Evolutionary conservation across 192 early-diverging fungal genomes (phyloP).

Genomic region (Chytriomyces hyalinus): DNA sequence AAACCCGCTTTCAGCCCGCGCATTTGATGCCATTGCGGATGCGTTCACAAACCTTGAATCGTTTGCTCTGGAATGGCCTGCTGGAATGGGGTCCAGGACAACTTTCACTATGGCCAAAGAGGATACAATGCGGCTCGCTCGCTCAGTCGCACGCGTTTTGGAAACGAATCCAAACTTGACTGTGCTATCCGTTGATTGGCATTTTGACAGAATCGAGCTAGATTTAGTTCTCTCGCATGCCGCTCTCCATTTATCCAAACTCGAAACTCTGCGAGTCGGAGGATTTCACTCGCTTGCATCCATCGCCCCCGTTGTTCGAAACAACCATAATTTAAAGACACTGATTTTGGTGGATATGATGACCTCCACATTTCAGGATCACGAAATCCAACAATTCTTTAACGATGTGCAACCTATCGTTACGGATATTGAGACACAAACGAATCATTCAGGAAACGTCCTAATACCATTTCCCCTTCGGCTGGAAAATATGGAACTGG

Average conservation of each 20-base stretch:
- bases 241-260: neutral
- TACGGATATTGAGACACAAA: neutral
- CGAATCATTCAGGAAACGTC: too few relatives aligned
- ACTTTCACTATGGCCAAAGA: neutral
- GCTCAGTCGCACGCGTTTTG: constrained; percentile 3
- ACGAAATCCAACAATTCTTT: constrained; percentile 9
- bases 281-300: constrained; percentile 5
- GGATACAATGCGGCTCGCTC: neutral
- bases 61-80: constrained; percentile 34
- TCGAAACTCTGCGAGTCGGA: constrained; percentile 25
- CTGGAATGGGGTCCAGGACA: neutral
- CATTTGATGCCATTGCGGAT: constrained; percentile 16
- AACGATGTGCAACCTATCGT: neutral
- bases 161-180: constrained; percentile 19
- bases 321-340: constrained; percentile 4
- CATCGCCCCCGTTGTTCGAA: constrained; percentile 11
- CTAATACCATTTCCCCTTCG: neutral
- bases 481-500: constrained; percentile 21
- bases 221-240: constrained; percentile 21
- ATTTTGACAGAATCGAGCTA: neutral
- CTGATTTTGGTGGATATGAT: constrained; percentile 30
- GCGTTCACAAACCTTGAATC: constrained; percentile 2
- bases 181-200: constrained; percentile 34
- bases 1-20: constrained; percentile 21
- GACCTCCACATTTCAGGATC: neutral